Conservation (phyloP, 805 yeast genomes). For the Saccharomyces eubayanus region DNA sequence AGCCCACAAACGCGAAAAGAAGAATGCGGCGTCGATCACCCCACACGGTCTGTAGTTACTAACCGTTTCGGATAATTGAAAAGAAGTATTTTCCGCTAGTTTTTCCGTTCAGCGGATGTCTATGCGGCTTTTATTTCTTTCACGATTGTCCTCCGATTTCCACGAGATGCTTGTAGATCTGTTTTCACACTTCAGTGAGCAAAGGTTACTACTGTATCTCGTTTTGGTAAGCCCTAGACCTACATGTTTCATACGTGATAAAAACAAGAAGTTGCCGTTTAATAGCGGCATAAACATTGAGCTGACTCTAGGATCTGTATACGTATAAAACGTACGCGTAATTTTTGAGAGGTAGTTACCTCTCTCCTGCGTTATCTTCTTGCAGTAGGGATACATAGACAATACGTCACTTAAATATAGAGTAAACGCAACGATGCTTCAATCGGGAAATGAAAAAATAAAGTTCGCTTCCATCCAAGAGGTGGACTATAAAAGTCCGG, state of each 20-base stretch:
- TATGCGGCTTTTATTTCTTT: neutral
- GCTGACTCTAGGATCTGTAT: neutral
- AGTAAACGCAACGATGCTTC: slow-evolving; percentile 2
- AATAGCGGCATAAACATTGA: neutral
- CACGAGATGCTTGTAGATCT: neutral
- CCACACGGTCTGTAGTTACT: neutral
- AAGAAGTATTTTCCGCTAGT: neutral
- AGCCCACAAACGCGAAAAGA: neutral
- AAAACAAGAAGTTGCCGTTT: neutral
- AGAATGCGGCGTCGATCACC: neutral
- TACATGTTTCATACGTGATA: neutral
- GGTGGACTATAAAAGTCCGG: slow-evolving; percentile 1
- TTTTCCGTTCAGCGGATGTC: neutral
- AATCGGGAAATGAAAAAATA: neutral
- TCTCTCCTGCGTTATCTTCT: neutral
- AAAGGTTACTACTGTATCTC: neutral
- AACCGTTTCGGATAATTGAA: neutral
- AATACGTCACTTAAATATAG: neutral
- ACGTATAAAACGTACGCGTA: neutral
- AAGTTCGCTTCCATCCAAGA: neutral
- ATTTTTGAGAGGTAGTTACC: neutral
- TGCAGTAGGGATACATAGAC: neutral
- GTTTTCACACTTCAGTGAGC: neutral
- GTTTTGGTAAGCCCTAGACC: neutral
- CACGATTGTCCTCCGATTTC: neutral